Percentiles rank a stretch among this genome's conserved stretches.
phyloP scores from a whole-genome alignment of 2,329 filamentous ascomycete species.

The Xylariaceae sp. region DNA sequence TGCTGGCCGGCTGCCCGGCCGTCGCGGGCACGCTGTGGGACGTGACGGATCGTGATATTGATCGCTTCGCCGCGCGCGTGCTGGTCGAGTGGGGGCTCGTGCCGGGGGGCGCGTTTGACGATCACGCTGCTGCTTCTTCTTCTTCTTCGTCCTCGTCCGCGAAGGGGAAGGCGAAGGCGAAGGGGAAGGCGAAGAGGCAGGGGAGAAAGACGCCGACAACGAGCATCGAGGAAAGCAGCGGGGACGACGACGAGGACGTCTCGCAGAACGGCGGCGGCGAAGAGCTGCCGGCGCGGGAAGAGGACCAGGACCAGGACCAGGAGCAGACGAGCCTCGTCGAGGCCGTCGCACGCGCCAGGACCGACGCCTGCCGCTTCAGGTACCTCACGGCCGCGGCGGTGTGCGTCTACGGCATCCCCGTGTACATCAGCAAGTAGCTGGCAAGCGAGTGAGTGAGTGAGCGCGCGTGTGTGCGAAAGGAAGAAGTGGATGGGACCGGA shows the following conservation, averaged over 20 bases:
- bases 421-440: conserved; percentile 68
- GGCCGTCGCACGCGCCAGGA: conserved; percentile 67
- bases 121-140: conserved; percentile 21
- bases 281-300: too few species aligned
- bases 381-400: conserved; percentile 93
- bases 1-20: conserved; percentile 79
- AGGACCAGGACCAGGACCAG: too few species aligned
- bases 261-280: conserved; percentile 8
- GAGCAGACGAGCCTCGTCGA: conserved; percentile 59
- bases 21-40: conserved; percentile 95
- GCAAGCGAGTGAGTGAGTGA: too few species aligned
- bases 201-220: neutral
- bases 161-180: conserved; percentile 23
- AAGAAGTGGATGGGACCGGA: neutral
- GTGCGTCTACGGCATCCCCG: conserved; percentile 90
- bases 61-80: conserved; percentile 73
- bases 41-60: conserved; percentile 95
- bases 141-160: conserved; percentile 19
- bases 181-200: conserved; percentile 10
- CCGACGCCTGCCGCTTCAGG: conserved; percentile 71
- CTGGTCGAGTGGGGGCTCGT: conserved; percentile 85
- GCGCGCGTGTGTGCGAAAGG: neutral
- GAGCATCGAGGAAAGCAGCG: too few species aligned
- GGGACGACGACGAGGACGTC: conserved; percentile 8
- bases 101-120: conserved; percentile 35